Evolutionary conservation across 176 grass and related monocot genomes (phyloP).

Genomic region (Bothriochloa decipiens): DNA sequence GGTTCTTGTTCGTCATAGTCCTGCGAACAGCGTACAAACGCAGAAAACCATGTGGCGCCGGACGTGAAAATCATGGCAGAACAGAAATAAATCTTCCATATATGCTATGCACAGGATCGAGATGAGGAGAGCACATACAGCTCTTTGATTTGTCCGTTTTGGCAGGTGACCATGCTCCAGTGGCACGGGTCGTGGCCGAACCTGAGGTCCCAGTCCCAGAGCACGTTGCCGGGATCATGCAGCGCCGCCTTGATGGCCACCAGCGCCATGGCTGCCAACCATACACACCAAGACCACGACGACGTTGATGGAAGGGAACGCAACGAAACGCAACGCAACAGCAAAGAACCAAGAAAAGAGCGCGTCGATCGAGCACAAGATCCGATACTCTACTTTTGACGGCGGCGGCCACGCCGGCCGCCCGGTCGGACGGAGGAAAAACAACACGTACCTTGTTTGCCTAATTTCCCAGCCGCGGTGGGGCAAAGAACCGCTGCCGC

Average conservation of each 20-base stretch:
- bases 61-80: background rate
- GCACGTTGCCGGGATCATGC: constrained; percentile 52
- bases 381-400: background rate
- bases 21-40: constrained; percentile 36
- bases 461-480: background rate
- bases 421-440: too few species aligned
- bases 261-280: constrained; percentile 62
- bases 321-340: background rate
- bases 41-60: constrained; percentile 10
- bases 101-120: too few species aligned
- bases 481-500: background rate
- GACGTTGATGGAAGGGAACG: background rate
- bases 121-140: constrained; percentile 41
- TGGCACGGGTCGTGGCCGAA: constrained; percentile 64
- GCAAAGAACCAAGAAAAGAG: background rate
- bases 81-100: background rate
- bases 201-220: constrained; percentile 64
- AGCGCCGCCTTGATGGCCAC: constrained; percentile 64
- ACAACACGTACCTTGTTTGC: constrained; percentile 27
- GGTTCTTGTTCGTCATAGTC: constrained; percentile 50
- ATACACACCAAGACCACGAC: background rate
- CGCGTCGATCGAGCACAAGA: background rate
- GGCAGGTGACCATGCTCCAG: constrained; percentile 74
- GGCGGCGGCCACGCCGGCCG: too few species aligned
- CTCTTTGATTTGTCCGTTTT: constrained; percentile 46